Base-by-base conservation (phyloP, 352 stramenopile species). In the Phytophthora multivora region DNA sequence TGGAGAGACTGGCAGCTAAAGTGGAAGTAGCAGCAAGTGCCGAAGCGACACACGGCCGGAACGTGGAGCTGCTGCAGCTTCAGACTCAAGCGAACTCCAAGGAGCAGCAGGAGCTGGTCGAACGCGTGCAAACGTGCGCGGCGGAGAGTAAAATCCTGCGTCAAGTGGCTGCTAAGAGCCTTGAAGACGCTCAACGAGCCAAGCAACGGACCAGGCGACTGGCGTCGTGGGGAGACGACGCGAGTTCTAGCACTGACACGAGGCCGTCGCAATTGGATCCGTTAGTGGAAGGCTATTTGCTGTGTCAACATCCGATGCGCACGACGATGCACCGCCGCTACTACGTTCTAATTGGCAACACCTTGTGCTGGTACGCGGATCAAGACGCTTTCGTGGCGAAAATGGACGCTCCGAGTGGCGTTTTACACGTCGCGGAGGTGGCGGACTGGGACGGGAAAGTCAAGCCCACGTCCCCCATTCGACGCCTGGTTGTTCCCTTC, bases 361-460 rank as follows among this genome's bases (percentile, higher is more conserved):
- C 85, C 12, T 58, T 93, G 1, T 92, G 85, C 66, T 93, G 85
- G 82, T 93, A 90, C 64, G 77, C 86, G 21, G 77, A 90, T 52
- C 80, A 77, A 10, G 80, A 93, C 59, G 71, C 74, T 6, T 93
- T 79, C 49, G 73, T 70, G 2, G 53, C 65, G 26, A 69, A 85
- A 18, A 71, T 82, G 19, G 63, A 80, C 38, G 56, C 56, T 8
- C 85, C 85, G 0, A 85, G 66, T 7, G 85, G 83, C 1, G 80
- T 91, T 10, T 71, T 91, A 3, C 85, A 93, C 26, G 81, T 92
- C 6, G 66, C 77, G 0, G 77, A 80, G 3, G 76, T 91, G 19
- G 43, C 49, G 2, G 80, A 91, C 23, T 93, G 85, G 85, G 75
- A 76, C n/a, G 85, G 83, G 9, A 83, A 77, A 51, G 64, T 89